phyloP scores from a whole-genome alignment of 805 yeast genomes.

The Groenewaldozyma salmanticensis region DNA sequence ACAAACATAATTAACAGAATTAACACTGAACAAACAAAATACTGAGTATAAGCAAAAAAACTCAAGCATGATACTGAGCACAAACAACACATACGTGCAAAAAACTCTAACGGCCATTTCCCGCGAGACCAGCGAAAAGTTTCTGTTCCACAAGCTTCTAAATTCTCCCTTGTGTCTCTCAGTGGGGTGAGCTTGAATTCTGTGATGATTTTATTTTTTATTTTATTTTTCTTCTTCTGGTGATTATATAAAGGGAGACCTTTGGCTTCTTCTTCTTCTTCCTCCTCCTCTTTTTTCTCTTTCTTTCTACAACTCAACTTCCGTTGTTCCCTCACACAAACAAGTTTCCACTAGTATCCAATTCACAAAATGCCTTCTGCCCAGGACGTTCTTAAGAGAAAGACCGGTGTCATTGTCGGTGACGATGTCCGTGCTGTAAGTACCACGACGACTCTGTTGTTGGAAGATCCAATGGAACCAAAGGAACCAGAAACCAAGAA shows the following conservation, averaged over 20 bases:
- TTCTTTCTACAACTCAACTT: neutral
- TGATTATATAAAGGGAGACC: neutral
- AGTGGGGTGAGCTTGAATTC: no score
- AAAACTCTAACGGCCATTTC: no score
- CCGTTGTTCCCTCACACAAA: neutral
- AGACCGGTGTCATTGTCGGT: slow-evolving; percentile 97
- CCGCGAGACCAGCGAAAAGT: no score
- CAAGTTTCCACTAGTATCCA: neutral
- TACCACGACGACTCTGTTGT: slow-evolving; percentile 1
- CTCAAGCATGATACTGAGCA: no score
- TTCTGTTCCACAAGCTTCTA: no score
- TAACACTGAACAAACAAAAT: no score
- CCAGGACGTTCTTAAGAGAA: slow-evolving; percentile 75
- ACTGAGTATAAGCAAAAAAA: no score
- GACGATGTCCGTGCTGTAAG: slow-evolving; percentile 66
- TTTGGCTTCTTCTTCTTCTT: neutral
- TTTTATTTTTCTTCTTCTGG: neutral
- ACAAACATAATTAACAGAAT: no score
- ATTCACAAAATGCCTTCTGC: slow-evolving; percentile 18
- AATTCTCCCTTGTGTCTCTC: no score
- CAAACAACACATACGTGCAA: no score
- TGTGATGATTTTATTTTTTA: no score
- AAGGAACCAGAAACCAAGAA: no score
- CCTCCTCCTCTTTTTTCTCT: neutral
- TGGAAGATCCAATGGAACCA: neutral